A percentile compares a stretch with the other conserved stretches of the same genome.
phyloP scores from a whole-genome alignment of 2,329 filamentous ascomycete genomes.

The Arachnomyces sp. region DNA sequence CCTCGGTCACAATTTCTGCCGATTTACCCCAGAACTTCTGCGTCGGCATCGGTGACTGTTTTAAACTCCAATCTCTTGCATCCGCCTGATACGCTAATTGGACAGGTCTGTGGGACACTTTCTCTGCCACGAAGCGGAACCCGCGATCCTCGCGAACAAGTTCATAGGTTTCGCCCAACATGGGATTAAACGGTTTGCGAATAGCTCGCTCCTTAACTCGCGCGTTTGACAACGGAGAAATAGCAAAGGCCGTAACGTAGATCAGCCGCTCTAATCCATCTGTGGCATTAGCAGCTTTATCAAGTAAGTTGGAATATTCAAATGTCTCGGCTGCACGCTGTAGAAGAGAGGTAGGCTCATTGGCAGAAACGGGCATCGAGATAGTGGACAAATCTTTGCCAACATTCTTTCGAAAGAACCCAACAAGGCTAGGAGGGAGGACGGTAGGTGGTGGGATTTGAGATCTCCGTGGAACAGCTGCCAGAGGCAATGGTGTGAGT shows the following conservation, averaged over 20 bases:
- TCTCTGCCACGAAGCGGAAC: slow-evolving; percentile 89
- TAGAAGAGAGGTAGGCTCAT: slow-evolving; percentile 81
- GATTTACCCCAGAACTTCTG: slow-evolving; percentile 99
- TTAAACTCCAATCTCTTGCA: slow-evolving; percentile 72
- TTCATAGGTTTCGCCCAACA: slow-evolving; percentile 93
- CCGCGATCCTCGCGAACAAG: slow-evolving; percentile 80
- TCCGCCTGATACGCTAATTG: slow-evolving; percentile 92
- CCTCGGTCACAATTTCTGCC: slow-evolving; percentile 87
- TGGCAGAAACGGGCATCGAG: slow-evolving; percentile 93
- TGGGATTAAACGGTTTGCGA: slow-evolving; percentile 93
- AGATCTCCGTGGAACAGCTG: slow-evolving; percentile 57
- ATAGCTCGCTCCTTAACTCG: slow-evolving; percentile 85
- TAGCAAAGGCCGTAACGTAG: slow-evolving; percentile 81
- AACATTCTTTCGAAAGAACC: slow-evolving; percentile 92
- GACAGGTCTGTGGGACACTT: slow-evolving; percentile 87
- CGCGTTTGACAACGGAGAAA: slow-evolving; percentile 74
- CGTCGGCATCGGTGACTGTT: slow-evolving; percentile 77
- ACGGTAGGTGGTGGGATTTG: slow-evolving; percentile 68
- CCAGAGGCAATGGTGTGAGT: slow-evolving; percentile 68
- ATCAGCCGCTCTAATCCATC: slow-evolving; percentile 66
- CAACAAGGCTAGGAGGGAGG: slow-evolving; percentile 81
- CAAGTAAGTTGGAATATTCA: slow-evolving; percentile 81
- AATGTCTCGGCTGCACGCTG: slow-evolving; percentile 85
- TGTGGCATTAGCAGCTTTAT: slow-evolving; percentile 55
- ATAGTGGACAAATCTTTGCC: slow-evolving; percentile 96